phyloP scores from a whole-genome alignment of 2,329 filamentous ascomycete genomes.

The Ophiostoma sp. region DNA sequence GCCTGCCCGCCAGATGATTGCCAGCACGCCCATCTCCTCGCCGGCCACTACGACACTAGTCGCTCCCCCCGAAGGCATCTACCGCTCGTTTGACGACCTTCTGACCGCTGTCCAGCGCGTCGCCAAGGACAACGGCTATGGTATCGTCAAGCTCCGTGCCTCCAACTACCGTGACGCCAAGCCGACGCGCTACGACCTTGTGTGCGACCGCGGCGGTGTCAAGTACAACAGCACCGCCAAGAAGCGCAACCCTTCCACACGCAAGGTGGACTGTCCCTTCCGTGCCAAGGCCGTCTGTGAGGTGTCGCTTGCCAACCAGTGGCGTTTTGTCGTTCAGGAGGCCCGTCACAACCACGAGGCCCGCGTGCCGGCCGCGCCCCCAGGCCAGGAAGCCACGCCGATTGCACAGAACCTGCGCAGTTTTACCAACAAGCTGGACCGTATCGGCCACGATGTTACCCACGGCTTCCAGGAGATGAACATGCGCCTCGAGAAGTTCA shows the following conservation, averaged over 20 bases:
- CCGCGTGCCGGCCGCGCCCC: constrained; percentile 53
- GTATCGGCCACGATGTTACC: constrained; percentile 56
- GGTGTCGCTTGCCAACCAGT: constrained; percentile 62
- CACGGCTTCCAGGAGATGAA: constrained; percentile 55
- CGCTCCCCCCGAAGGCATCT: constrained; percentile 62
- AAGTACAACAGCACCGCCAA: constrained; percentile 66
- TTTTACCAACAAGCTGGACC: constrained; percentile 60
- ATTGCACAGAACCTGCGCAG: constrained; percentile 59
- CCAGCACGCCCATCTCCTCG: constrained; percentile 21
- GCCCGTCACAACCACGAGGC: constrained; percentile 63
- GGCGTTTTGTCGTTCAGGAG: constrained; percentile 64
- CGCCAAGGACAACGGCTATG: constrained; percentile 63
- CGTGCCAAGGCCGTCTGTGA: constrained; percentile 65
- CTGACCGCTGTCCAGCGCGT: constrained; percentile 58
- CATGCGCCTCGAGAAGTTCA: constrained; percentile 48
- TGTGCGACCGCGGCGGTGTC: constrained; percentile 63
- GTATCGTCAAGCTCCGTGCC: constrained; percentile 62
- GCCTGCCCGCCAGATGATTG: constrained; percentile 30
- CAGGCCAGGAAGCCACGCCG: constrained; percentile 59
- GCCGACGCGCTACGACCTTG: constrained; percentile 62
- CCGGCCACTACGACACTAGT: constrained; percentile 44
- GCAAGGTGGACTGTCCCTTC: constrained; percentile 65
- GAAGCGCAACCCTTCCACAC: constrained; percentile 63
- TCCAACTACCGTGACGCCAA: constrained; percentile 65
- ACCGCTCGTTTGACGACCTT: constrained; percentile 59